Evolutionary conservation across 192 early-diverging fungal genomes (phyloP).

Genomic region (Coemansia interrupta): DNA sequence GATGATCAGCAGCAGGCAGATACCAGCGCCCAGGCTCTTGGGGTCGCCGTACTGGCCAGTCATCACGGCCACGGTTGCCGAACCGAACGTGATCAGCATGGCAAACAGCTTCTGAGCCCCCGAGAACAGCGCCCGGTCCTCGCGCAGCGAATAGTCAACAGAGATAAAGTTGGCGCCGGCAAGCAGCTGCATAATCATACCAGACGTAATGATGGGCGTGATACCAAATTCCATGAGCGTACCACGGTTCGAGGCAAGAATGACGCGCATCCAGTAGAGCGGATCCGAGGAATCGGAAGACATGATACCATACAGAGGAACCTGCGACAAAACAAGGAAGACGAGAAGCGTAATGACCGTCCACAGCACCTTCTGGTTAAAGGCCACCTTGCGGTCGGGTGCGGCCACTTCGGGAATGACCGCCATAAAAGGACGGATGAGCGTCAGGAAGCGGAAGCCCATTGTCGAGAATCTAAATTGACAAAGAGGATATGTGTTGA

Average conservation of each 20-base stretch:
- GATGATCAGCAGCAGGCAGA: slow-evolving; percentile 91
- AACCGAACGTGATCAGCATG: slow-evolving; percentile 98
- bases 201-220: slow-evolving; percentile 98
- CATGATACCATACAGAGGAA: slow-evolving; percentile 99
- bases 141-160: slow-evolving; percentile 97
- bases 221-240: slow-evolving; percentile 99
- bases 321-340: slow-evolving; percentile 99
- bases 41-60: slow-evolving; percentile 97
- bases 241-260: slow-evolving; percentile 98
- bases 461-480: slow-evolving; percentile 11
- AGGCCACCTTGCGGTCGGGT: slow-evolving; percentile 94
- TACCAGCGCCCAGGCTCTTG: slow-evolving; percentile 92
- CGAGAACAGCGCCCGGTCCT: slow-evolving; percentile 96
- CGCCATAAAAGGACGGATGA: slow-evolving; percentile 96
- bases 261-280: slow-evolving; percentile 99
- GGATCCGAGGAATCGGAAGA: slow-evolving; percentile 97
- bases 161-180: slow-evolving; percentile 98
- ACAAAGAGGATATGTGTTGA: too few species aligned
- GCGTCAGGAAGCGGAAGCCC: slow-evolving; percentile 86
- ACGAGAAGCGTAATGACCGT: slow-evolving; percentile 98
- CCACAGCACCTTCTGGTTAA: slow-evolving; percentile 99
- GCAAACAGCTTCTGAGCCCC: slow-evolving; percentile 99
- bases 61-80: slow-evolving; percentile 97
- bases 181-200: slow-evolving; percentile 99
- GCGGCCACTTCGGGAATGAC: slow-evolving; percentile 96